phyloP scores from a whole-genome alignment of 371 early-diverging fungal genomes.

The Mucor plumbeus region DNA sequence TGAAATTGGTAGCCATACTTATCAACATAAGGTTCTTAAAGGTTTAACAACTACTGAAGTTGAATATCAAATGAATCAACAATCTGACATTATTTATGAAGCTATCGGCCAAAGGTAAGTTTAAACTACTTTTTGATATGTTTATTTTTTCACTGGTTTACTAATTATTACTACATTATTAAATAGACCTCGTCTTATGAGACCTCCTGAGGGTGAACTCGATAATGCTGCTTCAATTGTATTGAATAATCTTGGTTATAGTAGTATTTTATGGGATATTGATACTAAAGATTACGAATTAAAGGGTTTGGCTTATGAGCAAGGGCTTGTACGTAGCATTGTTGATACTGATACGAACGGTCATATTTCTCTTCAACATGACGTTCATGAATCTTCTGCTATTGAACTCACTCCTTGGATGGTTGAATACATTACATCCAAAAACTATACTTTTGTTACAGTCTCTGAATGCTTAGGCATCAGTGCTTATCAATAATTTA shows the following conservation, averaged over 20 bases:
- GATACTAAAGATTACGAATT: slow-evolving; percentile 56
- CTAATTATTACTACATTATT: background rate
- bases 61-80: slow-evolving; percentile 23
- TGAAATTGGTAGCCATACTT: slow-evolving; percentile 38
- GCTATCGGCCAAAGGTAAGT: slow-evolving; percentile 22
- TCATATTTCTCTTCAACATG: slow-evolving; percentile 50
- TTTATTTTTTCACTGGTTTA: background rate
- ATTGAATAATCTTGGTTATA: slow-evolving; percentile 49
- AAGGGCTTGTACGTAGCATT: slow-evolving; percentile 15
- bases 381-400: slow-evolving; percentile 37
- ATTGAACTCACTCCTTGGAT: slow-evolving; percentile 40
- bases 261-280: slow-evolving; percentile 57
- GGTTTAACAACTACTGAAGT: slow-evolving; percentile 16
- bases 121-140: background rate
- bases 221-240: slow-evolving; percentile 31
- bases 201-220: slow-evolving; percentile 59
- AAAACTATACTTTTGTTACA: slow-evolving; percentile 40
- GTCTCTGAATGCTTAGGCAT: slow-evolving; percentile 47
- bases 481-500: slow-evolving; percentile 13
- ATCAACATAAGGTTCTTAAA: slow-evolving; percentile 15
- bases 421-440: slow-evolving; percentile 33
- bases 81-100: slow-evolving; percentile 24
- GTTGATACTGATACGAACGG: slow-evolving; percentile 20
- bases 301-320: slow-evolving; percentile 21
- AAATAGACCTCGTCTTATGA: slow-evolving; percentile 32